Percentiles rank a stretch among this genome's conserved stretches.
These are phyloP conservation scores for Penicillium nordicum DNA, from an alignment of 2,329 filamentous ascomycete genomes.

Conservation along the genomic window DNA sequence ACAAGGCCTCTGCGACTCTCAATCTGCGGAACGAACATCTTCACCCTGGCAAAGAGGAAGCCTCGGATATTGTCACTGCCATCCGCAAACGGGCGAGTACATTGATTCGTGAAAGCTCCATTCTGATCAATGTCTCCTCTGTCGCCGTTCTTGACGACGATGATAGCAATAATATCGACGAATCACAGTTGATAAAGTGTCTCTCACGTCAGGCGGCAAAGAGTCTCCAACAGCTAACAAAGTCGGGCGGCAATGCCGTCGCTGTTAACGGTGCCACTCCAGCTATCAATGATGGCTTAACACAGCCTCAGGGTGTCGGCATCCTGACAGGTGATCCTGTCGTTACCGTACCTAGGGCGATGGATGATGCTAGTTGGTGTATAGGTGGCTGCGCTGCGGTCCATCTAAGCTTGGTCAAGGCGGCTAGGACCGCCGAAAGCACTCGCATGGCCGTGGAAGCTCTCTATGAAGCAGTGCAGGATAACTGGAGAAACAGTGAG, in stretches of 20 bases:
- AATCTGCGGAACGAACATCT: slow-evolving; percentile 89
- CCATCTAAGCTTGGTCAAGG: slow-evolving; percentile 78
- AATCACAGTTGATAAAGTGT: slow-evolving; percentile 70
- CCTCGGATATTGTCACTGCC: slow-evolving; percentile 84
- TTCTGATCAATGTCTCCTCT: slow-evolving; percentile 80
- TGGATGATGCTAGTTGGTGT: slow-evolving; percentile 91
- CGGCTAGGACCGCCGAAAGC: slow-evolving; percentile 65
- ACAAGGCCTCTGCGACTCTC: slow-evolving; percentile 84
- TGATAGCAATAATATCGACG: slow-evolving; percentile 66
- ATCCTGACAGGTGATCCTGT: slow-evolving; percentile 80
- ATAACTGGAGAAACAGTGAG: slow-evolving; percentile 96
- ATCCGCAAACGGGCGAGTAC: slow-evolving; percentile 80
- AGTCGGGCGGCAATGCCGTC: slow-evolving; percentile 71
- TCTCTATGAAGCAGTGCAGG: slow-evolving; percentile 78
- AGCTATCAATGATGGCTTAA: slow-evolving; percentile 83
- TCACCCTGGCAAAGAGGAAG: slow-evolving; percentile 83
- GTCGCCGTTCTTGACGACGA: slow-evolving; percentile 77
- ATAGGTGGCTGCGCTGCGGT: slow-evolving; percentile 87
- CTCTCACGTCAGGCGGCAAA: slow-evolving; percentile 69
- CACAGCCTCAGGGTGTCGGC: slow-evolving; percentile 73
- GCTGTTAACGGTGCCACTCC: slow-evolving; percentile 86
- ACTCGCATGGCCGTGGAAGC: slow-evolving; percentile 76
- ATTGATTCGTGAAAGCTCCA: slow-evolving; percentile 74
- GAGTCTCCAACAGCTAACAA: slow-evolving; percentile 65
- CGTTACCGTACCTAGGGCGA: slow-evolving; percentile 72